Base-by-base conservation (phyloP, 179 eudicot genomes). In the Drosera spatulata region DNA sequence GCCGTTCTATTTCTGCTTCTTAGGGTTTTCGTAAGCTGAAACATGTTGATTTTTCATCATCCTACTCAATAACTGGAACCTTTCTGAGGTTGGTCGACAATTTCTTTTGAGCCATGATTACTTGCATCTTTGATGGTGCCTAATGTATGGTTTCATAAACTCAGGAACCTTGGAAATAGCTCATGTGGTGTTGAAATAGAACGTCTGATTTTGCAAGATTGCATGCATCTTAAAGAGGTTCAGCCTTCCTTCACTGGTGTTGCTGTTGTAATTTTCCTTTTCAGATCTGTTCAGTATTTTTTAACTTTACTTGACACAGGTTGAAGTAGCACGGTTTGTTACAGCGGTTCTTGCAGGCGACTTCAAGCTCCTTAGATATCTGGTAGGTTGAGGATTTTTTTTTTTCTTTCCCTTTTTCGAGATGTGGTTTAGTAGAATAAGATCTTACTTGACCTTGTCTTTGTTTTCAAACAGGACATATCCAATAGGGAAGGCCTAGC, bases 401-500 rank as follows among this genome's bases (percentile, higher is more conserved):
- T 54, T 60, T 22, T 7, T 33, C 4, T 39, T 40, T 37, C 58
- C 13, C n/a, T 55, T 38, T 41, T 50, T 13, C 7, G 2, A 46
- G 6, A 57, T 12, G 53, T 12, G 22, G 33, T 37, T 41, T 59
- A 39, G 67, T 39, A 3, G 12, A 22, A 6, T 15, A 1, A 10
- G 40, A 41, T 43, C 53, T 49, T 58, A 14, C 13, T 50, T 50
- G 55, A 42, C 41, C 49, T 53, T 49, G 39, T 6, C 56, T 4
- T 51, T 2, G 14, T 45, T 3, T 61, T 22, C 59, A 45, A 51
- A 62, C 67, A 83, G 88, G 88, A 83, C 59, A 67, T 83, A 65
- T 83, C 85, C 49, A 83, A 83, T 57, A 68, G 76, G 62, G 88
- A 83, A 63, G 88, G 88, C 22, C 71, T 83, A 9, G 85, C 83